Evolutionary conservation across 768 basidiomycete genomes (phyloP).

Genomic region (Rhodotorula paludigena): DNA sequence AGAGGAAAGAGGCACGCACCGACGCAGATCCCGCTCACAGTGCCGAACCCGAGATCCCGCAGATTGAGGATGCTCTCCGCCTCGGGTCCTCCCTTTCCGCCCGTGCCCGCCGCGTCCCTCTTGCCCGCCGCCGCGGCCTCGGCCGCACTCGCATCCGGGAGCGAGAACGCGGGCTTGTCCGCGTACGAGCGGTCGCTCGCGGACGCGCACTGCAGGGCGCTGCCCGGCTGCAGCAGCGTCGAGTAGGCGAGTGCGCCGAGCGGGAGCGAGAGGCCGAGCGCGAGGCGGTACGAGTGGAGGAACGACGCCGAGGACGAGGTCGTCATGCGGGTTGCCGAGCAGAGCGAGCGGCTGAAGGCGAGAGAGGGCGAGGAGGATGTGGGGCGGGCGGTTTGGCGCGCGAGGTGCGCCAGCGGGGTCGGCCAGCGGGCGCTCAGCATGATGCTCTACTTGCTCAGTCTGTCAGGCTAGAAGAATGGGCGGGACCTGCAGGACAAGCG

Average conservation of each 20-base stretch:
- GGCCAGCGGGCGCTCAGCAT: constrained; percentile 23
- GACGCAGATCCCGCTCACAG: constrained; percentile 77
- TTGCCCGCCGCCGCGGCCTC: background rate
- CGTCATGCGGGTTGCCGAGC: background rate
- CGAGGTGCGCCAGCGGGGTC: background rate
- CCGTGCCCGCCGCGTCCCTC: too few relatives aligned
- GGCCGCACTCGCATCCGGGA: background rate
- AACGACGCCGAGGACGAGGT: constrained; percentile 1
- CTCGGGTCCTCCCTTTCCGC: too few relatives aligned
- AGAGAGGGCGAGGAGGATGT: background rate
- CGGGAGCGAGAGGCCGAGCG: constrained; percentile 26
- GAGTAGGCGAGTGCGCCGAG: constrained; percentile 14
- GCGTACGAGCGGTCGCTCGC: constrained; percentile 20
- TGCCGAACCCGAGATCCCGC: constrained; percentile 81
- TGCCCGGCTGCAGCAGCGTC: background rate
- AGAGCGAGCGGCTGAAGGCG: constrained; percentile 5
- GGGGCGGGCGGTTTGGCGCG: background rate
- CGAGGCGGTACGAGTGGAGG: constrained; percentile 35
- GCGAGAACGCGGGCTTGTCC: background rate
- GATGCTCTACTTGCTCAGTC: background rate
- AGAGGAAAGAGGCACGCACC: constrained; percentile 45
- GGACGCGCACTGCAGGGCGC: constrained; percentile 24
- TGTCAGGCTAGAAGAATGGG: too few relatives aligned
- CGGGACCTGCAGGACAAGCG: too few relatives aligned
- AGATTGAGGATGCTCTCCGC: constrained; percentile 56